phyloP scores from a whole-genome alignment of 177 flowering plant species.

The Telopea speciosissima region DNA sequence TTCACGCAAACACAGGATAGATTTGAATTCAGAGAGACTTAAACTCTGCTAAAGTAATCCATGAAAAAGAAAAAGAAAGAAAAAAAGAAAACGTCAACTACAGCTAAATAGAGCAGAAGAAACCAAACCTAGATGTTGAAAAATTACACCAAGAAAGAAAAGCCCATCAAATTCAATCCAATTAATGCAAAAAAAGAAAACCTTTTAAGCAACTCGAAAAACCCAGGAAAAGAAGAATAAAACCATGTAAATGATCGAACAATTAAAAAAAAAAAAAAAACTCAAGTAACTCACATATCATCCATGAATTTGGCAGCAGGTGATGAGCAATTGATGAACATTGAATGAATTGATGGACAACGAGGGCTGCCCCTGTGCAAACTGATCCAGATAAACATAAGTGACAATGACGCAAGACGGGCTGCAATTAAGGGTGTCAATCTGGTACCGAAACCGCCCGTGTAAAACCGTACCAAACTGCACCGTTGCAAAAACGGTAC shows the following conservation, averaged over 20 bases:
- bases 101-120: neutral
- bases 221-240: neutral
- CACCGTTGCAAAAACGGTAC: too few species aligned
- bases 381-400: constrained; percentile 84
- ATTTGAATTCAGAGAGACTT: neutral
- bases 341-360: constrained; percentile 73
- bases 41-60: neutral
- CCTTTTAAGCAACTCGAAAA: neutral
- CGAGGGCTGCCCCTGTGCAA: constrained; percentile 56
- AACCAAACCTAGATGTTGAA: neutral
- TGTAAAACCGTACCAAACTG: too few species aligned
- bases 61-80: too few species aligned
- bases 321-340: constrained; percentile 86
- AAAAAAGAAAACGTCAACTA: neutral
- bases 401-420: constrained; percentile 86
- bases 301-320: constrained; percentile 98
- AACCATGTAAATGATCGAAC: neutral
- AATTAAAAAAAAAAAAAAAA: neutral
- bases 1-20: too few species aligned
- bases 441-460: too few species aligned
- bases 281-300: constrained; percentile 57
- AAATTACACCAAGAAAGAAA: neutral
- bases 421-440: too few species aligned
- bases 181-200: too few species aligned
- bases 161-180: constrained; percentile 2